Evolutionary conservation across 2,329 filamentous ascomycete genomes (phyloP), one percentile per base, ranked within the genome.

Genomic region (Aspergillus phoenicis): DNA sequence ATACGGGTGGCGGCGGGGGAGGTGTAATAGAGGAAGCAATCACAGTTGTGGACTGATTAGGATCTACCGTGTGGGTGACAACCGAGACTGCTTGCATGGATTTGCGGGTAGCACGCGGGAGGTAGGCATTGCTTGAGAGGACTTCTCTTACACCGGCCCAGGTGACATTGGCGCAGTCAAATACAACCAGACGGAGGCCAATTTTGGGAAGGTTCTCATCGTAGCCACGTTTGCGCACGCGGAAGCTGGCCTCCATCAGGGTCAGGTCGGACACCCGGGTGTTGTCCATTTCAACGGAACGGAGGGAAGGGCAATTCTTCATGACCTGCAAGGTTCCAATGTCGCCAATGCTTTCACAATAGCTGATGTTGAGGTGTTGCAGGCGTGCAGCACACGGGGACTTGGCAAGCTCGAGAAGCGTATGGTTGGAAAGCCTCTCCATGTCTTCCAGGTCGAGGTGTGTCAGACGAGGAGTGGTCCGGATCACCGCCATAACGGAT

Each of bases 101-200:
- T 57, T 75, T 75, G 36, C 70, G 77, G 2, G 82, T 81, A 15
- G 47, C 47, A 26, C 84, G 84, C 30, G 84, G 85, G 48, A 91
- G 82, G 70, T 93, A 90, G 10, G 91, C 87, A 71, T 99, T 98
- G 66, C 91, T 87, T 13, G 88, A 93, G 2, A 98, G 82, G 1
- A 98, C 86, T 75, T 97, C 92, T 52, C 91, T 89, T 39, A 97
- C 85, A 30, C 94, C 94, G 0, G 91, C 91, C 94, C 94, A 98
- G 1, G 92, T 97, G 3, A 98, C 87, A 69, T 94, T 91, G 66
- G 89, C 87, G 74, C 94, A 98, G 78, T 99, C 95, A 73, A 95
- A 99, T 7, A 94, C 88, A 0, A 93, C 89, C 65, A 98, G 80
- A 47, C 86, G 85, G 2, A 98, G 81, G 7, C 91, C 90, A 15